These are phyloP conservation scores for Zygosaccharomyces pseudobailii DNA, from an alignment of 1,139 yeast species.

Conservation along the genomic window DNA sequence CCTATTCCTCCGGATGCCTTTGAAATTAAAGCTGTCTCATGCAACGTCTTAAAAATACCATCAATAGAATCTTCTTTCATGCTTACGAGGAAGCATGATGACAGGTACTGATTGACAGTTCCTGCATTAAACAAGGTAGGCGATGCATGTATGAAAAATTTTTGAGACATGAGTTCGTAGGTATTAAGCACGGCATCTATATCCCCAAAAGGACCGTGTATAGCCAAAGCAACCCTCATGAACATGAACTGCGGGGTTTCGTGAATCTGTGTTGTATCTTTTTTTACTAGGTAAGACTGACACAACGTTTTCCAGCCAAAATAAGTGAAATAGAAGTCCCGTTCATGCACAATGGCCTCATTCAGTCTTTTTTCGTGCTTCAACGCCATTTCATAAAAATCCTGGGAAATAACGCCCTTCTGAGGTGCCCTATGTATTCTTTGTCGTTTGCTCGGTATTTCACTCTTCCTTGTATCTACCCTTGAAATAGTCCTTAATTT, in stretches of 20 bases:
- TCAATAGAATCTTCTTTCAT: slow-evolving; percentile 89
- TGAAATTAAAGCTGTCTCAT: slow-evolving; percentile 79
- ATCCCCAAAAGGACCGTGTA: slow-evolving; percentile 59
- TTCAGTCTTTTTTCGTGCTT: slow-evolving; percentile 62
- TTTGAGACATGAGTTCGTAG: slow-evolving; percentile 75
- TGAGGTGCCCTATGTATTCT: slow-evolving; percentile 62
- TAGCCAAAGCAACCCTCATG: slow-evolving; percentile 86
- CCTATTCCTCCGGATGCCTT: slow-evolving; percentile 93
- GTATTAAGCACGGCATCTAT: slow-evolving; percentile 70
- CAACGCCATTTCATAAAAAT: slow-evolving; percentile 56
- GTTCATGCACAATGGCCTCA: slow-evolving; percentile 69
- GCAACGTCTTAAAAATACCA: slow-evolving; percentile 81
- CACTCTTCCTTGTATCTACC: neutral
- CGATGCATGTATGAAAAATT: slow-evolving; percentile 82
- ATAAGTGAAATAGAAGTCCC: slow-evolving; percentile 74
- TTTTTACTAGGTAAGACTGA: slow-evolving; percentile 70
- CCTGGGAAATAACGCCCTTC: slow-evolving; percentile 69
- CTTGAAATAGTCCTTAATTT: slow-evolving; percentile 8
- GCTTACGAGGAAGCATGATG: slow-evolving; percentile 81
- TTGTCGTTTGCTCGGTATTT: slow-evolving; percentile 77
- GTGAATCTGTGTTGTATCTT: slow-evolving; percentile 57
- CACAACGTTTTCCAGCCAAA: slow-evolving; percentile 86
- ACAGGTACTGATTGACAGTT: slow-evolving; percentile 76
- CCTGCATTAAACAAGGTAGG: slow-evolving; percentile 90
- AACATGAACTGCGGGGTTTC: slow-evolving; percentile 89